These are phyloP conservation scores for Calycina marina DNA, from an alignment of 2,329 filamentous ascomycete genomes.

Conservation along the genomic window DNA sequence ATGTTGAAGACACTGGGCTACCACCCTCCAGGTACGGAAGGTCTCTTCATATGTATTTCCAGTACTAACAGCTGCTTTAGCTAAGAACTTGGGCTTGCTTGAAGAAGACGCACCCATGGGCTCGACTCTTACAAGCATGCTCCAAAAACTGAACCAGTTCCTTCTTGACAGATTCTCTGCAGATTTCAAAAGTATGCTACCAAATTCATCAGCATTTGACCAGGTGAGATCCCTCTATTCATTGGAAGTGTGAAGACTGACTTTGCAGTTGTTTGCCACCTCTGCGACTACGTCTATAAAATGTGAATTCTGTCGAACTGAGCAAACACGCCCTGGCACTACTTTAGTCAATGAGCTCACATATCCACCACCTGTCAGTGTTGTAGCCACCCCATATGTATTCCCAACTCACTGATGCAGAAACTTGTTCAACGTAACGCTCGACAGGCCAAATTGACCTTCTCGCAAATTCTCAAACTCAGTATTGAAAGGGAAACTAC, in stretches of 20 bases:
- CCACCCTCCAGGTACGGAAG: constrained; percentile 51
- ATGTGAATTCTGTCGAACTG: constrained; percentile 77
- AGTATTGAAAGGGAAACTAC: constrained; percentile 84
- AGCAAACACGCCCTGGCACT: constrained; percentile 65
- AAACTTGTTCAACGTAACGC: constrained; percentile 34
- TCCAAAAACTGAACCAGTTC: constrained; percentile 77
- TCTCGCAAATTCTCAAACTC: constrained; percentile 83
- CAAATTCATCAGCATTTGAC: constrained; percentile 51
- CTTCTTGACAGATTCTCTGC: constrained; percentile 66
- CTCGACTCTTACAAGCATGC: constrained; percentile 61
- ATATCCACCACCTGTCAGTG: constrained; percentile 43
- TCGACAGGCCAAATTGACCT: constrained; percentile 45
- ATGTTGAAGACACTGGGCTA: constrained; percentile 79
- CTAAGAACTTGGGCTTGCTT: constrained; percentile 61
- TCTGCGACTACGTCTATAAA: constrained; percentile 59
- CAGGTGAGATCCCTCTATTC: constrained; percentile 35
- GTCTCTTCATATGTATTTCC: not conserved
- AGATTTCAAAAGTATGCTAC: constrained; percentile 57
- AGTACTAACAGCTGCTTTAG: constrained; percentile 26
- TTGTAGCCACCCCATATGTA: not conserved
- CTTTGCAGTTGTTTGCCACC: constrained; percentile 43
- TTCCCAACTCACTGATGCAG: constrained; percentile 19
- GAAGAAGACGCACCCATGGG: constrained; percentile 72
- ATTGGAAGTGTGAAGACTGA: constrained; percentile 11
- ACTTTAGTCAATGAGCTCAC: constrained; percentile 76